Evolutionary conservation across 1,139 yeast genomes (phyloP).

Genomic region (Sugiyamaella japonica): DNA sequence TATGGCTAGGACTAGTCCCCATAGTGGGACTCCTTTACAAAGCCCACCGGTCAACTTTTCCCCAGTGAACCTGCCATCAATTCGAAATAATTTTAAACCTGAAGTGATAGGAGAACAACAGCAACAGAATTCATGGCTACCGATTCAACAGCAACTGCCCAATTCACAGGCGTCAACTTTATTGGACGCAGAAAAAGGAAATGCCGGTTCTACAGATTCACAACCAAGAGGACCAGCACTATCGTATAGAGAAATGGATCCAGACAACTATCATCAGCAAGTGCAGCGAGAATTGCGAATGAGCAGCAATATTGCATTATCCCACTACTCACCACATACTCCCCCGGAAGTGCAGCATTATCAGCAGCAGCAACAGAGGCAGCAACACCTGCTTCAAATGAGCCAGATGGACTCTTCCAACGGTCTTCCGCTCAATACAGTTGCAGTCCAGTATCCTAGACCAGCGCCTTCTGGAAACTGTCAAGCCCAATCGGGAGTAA

Average conservation of each 20-base stretch:
- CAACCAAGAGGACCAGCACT: background rate
- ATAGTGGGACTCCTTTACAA: constrained; percentile 14
- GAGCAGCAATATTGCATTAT: background rate
- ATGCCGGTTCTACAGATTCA: background rate
- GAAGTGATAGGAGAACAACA: background rate
- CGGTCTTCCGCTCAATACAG: background rate
- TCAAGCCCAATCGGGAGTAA: background rate
- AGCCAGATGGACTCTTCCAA: background rate
- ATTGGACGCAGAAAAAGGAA: background rate
- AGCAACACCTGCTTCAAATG: constrained; percentile 1
- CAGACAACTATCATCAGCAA: background rate
- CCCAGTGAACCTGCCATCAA: constrained; percentile 18
- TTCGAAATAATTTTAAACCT: constrained; percentile 16
- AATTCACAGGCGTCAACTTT: constrained; percentile 7
- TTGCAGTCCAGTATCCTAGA: constrained; percentile 1
- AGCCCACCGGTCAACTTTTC: constrained; percentile 17
- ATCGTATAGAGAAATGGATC: background rate
- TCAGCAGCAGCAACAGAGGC: background rate
- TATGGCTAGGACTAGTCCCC: constrained; percentile 9
- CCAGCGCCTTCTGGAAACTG: background rate
- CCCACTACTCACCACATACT: background rate
- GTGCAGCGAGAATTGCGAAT: constrained; percentile 1
- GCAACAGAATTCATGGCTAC: background rate
- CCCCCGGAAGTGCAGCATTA: background rate
- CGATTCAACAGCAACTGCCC: constrained; percentile 3